A percentile compares a stretch with the other conserved stretches of the same genome.
These are phyloP conservation scores for Nectriaceae sp. DNA, from an alignment of 2,329 filamentous ascomycete species.

Conservation along the genomic window DNA sequence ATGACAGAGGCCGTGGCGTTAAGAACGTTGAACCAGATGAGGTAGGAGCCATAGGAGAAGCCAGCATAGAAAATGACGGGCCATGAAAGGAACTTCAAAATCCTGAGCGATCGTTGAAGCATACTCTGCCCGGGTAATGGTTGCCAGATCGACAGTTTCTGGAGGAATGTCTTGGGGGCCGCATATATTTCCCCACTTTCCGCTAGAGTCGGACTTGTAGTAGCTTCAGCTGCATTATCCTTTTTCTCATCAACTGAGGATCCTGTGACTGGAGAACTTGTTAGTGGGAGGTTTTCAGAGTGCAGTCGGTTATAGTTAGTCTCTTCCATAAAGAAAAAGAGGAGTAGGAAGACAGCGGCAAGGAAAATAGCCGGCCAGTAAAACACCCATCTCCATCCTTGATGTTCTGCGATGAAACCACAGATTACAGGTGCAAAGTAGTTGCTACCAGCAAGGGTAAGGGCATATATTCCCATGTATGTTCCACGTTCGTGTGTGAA, in stretches of 20 bases:
- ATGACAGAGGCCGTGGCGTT: conserved; percentile 45
- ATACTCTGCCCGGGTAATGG: conserved; percentile 35
- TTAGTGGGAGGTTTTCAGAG: neutral
- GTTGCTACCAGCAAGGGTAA: conserved; percentile 41
- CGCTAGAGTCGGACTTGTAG: neutral
- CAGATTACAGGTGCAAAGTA: conserved; percentile 47
- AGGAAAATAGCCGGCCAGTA: conserved; percentile 45
- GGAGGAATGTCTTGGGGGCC: conserved; percentile 38
- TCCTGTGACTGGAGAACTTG: neutral
- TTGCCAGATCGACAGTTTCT: conserved; percentile 44
- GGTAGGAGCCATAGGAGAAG: conserved; percentile 44
- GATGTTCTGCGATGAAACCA: conserved; percentile 45
- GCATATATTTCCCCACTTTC: conserved; percentile 11
- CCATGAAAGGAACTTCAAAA: conserved; percentile 39
- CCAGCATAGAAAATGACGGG: conserved; percentile 45
- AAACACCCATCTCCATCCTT: conserved; percentile 45
- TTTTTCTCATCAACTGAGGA: conserved; percentile 10
- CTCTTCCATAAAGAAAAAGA: conserved; percentile 62
- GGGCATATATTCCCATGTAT: conserved; percentile 45
- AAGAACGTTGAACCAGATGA: conserved; percentile 46
- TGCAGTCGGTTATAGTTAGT: conserved; percentile 50
- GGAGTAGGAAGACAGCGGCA: conserved; percentile 35
- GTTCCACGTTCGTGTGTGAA: conserved; percentile 46
- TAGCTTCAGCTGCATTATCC: neutral
- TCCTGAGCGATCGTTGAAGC: conserved; percentile 39